Evolutionary conservation across 352 stramenopile species (phyloP).

Genomic region (Phytopythium vexans): DNA sequence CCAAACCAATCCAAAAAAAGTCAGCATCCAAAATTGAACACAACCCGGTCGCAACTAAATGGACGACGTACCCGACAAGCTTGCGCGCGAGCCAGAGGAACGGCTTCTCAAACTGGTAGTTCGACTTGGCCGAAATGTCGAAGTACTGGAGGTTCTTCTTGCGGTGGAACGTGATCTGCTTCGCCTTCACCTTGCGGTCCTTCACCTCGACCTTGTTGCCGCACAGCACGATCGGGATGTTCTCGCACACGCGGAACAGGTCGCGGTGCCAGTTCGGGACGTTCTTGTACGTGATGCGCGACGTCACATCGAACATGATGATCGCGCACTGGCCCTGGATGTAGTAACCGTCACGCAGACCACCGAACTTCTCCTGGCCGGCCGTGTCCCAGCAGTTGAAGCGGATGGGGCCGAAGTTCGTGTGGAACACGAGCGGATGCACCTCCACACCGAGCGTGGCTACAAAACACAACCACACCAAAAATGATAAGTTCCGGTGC

Average conservation of each 20-base stretch:
- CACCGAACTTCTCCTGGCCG: slow-evolving; percentile 98
- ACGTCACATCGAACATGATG: slow-evolving; percentile 99
- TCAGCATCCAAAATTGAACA: slow-evolving; percentile 9
- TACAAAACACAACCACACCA: slow-evolving; percentile 5
- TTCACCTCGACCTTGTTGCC: slow-evolving; percentile 99
- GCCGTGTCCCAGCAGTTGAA: slow-evolving; percentile 99
- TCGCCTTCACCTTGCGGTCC: slow-evolving; percentile 99
- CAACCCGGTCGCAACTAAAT: not conserved
- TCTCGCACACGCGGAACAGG: slow-evolving; percentile 99
- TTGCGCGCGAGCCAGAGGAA: slow-evolving; percentile 99
- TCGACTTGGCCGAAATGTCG: slow-evolving; percentile 99
- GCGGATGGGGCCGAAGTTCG: slow-evolving; percentile 98
- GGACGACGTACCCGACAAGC: slow-evolving; percentile 88
- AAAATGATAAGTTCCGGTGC: not conserved
- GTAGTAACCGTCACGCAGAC: slow-evolving; percentile 96
- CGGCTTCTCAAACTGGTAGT: slow-evolving; percentile 99
- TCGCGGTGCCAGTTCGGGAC: slow-evolving; percentile 99
- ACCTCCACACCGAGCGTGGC: slow-evolving; percentile 99
- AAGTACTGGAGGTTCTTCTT: slow-evolving; percentile 99
- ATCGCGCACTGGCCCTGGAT: slow-evolving; percentile 99
- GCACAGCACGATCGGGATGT: slow-evolving; percentile 99
- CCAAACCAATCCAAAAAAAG: slow-evolving; percentile 9
- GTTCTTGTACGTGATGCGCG: slow-evolving; percentile 99
- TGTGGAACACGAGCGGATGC: slow-evolving; percentile 98
- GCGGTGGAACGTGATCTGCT: slow-evolving; percentile 99